Base-by-base conservation (phyloP, 768 basidiomycete species). In the Coprinopsis cinerea region DNA sequence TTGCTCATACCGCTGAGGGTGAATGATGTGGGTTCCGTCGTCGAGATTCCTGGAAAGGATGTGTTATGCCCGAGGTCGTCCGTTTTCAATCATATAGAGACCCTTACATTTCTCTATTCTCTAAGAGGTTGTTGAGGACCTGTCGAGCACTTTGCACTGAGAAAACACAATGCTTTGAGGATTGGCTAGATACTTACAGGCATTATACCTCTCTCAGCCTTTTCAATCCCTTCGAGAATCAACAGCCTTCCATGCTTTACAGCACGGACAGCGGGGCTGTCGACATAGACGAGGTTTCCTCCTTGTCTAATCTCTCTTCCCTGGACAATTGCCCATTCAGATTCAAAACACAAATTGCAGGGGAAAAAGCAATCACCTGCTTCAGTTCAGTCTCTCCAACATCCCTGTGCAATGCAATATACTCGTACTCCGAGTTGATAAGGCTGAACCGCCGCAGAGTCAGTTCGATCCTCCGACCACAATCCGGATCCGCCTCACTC, bases 381-480 rank as follows among this genome's bases (percentile, higher is more conserved):
- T 83, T 85, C 48, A 85, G 64, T 55, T 85, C 83, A 3, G 82
- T 83, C 58, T 83, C 82, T n/a, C 83, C 82, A 5, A 83, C 77
- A 59, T 85, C 83, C 46, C 82, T 64, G 61, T 85, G 82, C 4
- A 85, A 61, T 2, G 81, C 76, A 50, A 85, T 77, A 53, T 82
- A 79, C 57, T 85, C 83, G 55, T 83, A 85, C 61, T 83, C 83
- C 15, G 78, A 63, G 58, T 85, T 85, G 41, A 84, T 78, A 39
- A 83, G 34, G 53, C 79, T 81, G 18, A 6, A 45, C n/a, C n/a
- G n/a, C 11, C 18, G 2, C 18, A 27, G 5, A 10, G 23, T 23
- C 24, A 14, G 17, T 48, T 18, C 45, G 32, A 18, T 27, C 42
- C 37, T 20, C 5, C 25, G 44, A 32, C 13, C 14, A 39, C 13